Evolutionary conservation across 2,329 filamentous ascomycete genomes (phyloP).

Genomic region (Colletotrichum sp.): DNA sequence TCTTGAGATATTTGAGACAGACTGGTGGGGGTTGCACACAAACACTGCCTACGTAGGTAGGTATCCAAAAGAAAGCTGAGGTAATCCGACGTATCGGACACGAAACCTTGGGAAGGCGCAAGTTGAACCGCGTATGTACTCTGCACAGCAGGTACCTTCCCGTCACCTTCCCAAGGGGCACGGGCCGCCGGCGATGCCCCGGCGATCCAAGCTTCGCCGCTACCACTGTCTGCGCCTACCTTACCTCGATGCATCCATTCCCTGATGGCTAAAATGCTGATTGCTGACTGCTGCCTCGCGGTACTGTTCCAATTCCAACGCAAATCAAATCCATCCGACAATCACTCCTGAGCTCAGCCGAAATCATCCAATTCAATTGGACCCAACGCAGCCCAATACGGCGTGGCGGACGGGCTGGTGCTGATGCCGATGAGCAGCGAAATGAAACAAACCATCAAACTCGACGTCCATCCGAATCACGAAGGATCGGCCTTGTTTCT

Average conservation of each 20-base stretch:
- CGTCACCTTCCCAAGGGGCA: neutral
- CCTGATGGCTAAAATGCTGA: neutral
- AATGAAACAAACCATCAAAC: neutral
- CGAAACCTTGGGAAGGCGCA: neutral
- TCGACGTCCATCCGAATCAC: neutral
- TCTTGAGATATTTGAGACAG: neutral
- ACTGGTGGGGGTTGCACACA: neutral
- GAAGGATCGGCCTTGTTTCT: slow-evolving; percentile 2
- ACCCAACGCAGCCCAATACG: neutral
- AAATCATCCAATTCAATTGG: neutral
- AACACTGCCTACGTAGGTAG: neutral
- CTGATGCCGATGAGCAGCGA: neutral
- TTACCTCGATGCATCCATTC: neutral
- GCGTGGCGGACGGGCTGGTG: neutral
- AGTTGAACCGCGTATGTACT: neutral
- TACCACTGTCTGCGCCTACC: neutral
- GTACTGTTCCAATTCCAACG: neutral
- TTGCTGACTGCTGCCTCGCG: neutral
- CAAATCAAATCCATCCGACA: neutral
- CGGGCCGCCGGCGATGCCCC: slow-evolving; percentile 1
- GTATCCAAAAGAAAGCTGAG: neutral
- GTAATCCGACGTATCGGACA: neutral
- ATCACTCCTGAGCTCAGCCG: neutral
- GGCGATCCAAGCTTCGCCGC: slow-evolving; percentile 1
- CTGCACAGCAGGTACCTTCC: neutral